These are phyloP conservation scores for Daldinia bambusicola DNA, from an alignment of 495 filamentous ascomycete species.

Conservation along the genomic window DNA sequence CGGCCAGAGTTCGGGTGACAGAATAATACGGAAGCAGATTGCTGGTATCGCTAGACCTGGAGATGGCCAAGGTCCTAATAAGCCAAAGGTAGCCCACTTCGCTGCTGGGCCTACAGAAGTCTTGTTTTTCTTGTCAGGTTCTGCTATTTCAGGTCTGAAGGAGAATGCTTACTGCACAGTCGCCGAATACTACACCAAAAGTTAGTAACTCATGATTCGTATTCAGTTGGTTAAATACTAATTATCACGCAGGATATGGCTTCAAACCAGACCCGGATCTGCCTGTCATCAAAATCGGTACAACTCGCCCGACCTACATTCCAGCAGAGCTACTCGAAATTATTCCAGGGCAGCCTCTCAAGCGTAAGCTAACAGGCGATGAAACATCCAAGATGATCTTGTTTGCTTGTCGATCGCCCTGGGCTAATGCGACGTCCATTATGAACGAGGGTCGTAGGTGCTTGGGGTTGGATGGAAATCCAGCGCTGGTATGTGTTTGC, in stretches of 20 bases:
- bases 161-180: constrained; percentile 46
- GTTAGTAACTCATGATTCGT: constrained; percentile 33
- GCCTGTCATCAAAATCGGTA: constrained; percentile 78
- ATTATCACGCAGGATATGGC: constrained; percentile 49
- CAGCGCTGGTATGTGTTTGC: constrained; percentile 43
- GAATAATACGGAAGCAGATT: constrained; percentile 9
- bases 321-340: constrained; percentile 74
- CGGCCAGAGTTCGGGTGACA: constrained; percentile 22
- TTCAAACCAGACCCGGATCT: constrained; percentile 45
- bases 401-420: constrained; percentile 74
- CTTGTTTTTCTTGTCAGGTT: constrained; percentile 56
- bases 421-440: constrained; percentile 73
- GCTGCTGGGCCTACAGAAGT: constrained; percentile 59
- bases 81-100: constrained; percentile 49
- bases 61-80: constrained; percentile 38
- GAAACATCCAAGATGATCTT: constrained; percentile 73
- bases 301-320: constrained; percentile 67
- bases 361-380: constrained; percentile 60
- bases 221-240: constrained; percentile 11
- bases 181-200: constrained; percentile 47
- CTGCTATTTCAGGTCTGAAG: constrained; percentile 38
- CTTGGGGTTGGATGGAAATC: constrained; percentile 52
- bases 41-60: constrained; percentile 23
- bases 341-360: constrained; percentile 71
- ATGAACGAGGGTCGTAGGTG: constrained; percentile 60